Evolutionary conservation across 495 filamentous ascomycete genomes (phyloP).

Genomic region (Aspergillus hancockii): DNA sequence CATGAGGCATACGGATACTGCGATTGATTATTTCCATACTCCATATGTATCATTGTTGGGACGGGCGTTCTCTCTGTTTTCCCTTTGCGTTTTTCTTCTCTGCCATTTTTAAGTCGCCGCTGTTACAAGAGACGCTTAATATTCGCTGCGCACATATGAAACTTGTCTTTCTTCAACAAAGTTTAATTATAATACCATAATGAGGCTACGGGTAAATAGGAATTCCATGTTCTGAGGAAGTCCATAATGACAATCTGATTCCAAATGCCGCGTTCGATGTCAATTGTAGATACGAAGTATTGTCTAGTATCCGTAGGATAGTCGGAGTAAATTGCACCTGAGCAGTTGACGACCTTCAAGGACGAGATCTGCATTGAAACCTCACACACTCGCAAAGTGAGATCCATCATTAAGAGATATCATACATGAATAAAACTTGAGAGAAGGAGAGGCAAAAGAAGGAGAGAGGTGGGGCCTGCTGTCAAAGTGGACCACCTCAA

Average conservation of each 20-base stretch:
- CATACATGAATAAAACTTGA: neutral
- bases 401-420: too few relatives aligned
- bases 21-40: conserved; percentile 15
- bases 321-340: too few relatives aligned
- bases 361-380: too few relatives aligned
- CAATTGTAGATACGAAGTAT: neutral
- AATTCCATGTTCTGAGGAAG: conserved; percentile 2
- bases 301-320: too few relatives aligned
- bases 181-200: conserved; percentile 27
- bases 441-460: neutral
- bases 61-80: conserved; percentile 19
- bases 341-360: too few relatives aligned
- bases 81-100: conserved; percentile 10
- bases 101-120: conserved; percentile 13
- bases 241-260: neutral
- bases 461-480: neutral
- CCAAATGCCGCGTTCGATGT: neutral
- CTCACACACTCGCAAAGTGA: too few relatives aligned
- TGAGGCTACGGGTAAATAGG: conserved; percentile 25
- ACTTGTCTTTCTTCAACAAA: conserved; percentile 10
- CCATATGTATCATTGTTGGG: conserved; percentile 22
- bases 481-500: neutral
- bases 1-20: conserved; percentile 36
- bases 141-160: conserved; percentile 29
- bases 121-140: conserved; percentile 22